Percentiles rank a stretch among this genome's conserved stretches.
These are phyloP conservation scores for Ophiostoma novo-ulmi DNA, from an alignment of 2,329 filamentous ascomycete species.

Conservation along the genomic window DNA sequence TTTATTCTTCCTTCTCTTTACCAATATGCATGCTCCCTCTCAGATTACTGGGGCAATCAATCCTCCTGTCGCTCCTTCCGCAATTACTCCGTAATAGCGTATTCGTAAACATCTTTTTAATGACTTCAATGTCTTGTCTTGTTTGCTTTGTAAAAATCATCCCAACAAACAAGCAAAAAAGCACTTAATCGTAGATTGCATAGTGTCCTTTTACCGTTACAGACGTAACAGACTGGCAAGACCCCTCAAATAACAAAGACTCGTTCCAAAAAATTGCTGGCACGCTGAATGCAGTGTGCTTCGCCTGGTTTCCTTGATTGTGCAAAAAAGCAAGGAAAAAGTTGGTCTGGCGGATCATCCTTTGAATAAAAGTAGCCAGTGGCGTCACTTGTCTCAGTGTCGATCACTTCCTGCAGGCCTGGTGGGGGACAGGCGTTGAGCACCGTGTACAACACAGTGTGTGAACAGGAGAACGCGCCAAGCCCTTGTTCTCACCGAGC, in stretches of 20 bases:
- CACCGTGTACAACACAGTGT: no score
- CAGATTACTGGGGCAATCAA: no score
- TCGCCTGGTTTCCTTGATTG: constrained; percentile 1
- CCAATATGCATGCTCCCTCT: not conserved
- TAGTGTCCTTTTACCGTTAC: not conserved
- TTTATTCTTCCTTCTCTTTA: not conserved
- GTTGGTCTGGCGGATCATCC: constrained; percentile 12
- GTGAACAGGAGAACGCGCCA: no score
- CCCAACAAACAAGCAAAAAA: not conserved
- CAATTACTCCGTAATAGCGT: no score
- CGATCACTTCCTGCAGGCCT: not conserved
- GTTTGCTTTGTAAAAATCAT: no score
- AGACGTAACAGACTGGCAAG: not conserved
- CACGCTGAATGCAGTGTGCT: not conserved
- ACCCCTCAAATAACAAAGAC: not conserved
- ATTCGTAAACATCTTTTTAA: no score
- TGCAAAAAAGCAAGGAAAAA: constrained; percentile 12
- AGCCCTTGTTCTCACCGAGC: no score
- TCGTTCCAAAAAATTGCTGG: not conserved
- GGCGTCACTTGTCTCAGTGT: constrained; percentile 9
- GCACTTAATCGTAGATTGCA: not conserved
- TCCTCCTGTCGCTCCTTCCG: not conserved
- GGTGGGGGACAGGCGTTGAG: no score
- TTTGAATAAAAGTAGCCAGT: not conserved
- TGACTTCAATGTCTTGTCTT: no score